Conservation (phyloP, 306 rosid genomes). For the Lathyrus oleraceus region DNA sequence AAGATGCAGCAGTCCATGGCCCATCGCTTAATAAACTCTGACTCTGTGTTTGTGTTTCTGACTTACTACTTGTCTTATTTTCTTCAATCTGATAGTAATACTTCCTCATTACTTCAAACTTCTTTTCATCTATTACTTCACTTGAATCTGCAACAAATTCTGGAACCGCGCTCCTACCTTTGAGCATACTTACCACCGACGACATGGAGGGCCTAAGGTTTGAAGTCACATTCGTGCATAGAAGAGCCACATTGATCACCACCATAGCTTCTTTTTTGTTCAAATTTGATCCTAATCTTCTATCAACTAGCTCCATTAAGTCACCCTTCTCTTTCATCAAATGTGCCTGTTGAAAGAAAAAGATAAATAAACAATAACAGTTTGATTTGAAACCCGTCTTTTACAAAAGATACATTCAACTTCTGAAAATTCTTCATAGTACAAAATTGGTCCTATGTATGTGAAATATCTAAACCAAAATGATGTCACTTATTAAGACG, state of each 20-base stretch:
- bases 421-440: not conserved
- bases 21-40: no score
- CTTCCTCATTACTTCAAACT: conserved; percentile 27
- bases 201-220: conserved; percentile 38
- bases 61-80: not conserved
- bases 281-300: conserved; percentile 33
- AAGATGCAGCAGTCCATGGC: no score
- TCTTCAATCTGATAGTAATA: conserved; percentile 28
- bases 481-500: not conserved
- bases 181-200: conserved; percentile 37
- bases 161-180: conserved; percentile 23
- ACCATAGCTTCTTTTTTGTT: conserved; percentile 26
- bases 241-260: conserved; percentile 35
- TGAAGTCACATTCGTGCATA: conserved; percentile 35
- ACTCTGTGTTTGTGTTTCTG: not conserved
- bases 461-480: not conserved
- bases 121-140: conserved; percentile 30
- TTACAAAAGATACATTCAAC: not conserved
- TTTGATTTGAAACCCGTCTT: no score
- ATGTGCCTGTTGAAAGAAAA: conserved; percentile 25
- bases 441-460: not conserved
- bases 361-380: not conserved
- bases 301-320: conserved; percentile 37
- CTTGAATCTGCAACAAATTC: conserved; percentile 16
- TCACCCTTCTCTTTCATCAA: conserved; percentile 35